Evolutionary conservation across 2,329 filamentous ascomycete genomes (phyloP).

Genomic region (Lizonia empirigonia): DNA sequence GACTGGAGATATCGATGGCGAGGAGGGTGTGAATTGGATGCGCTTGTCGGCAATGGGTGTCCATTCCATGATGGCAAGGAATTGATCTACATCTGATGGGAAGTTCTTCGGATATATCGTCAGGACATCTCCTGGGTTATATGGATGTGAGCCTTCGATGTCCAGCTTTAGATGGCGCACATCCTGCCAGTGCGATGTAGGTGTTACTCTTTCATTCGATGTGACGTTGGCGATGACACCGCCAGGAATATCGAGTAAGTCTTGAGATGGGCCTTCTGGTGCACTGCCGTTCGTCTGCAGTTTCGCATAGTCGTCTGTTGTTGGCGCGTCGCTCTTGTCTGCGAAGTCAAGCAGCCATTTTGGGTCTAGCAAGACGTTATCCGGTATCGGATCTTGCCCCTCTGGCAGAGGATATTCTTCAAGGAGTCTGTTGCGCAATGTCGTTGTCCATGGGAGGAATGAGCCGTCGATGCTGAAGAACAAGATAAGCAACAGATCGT

Average conservation of each 20-base stretch:
- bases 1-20: conserved; percentile 40
- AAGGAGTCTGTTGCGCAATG: conserved; percentile 69
- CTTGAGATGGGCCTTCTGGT: conserved; percentile 43
- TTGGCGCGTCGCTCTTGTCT: conserved; percentile 20
- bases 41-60: conserved; percentile 70
- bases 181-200: conserved; percentile 85
- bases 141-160: conserved; percentile 52
- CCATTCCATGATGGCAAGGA: conserved; percentile 84
- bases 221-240: conserved; percentile 64
- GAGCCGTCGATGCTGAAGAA: conserved; percentile 74
- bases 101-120: conserved; percentile 89
- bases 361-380: conserved; percentile 74
- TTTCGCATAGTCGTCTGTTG: not conserved
- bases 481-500: not conserved
- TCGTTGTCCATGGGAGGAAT: conserved; percentile 77
- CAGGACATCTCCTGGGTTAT: conserved; percentile 77
- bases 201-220: conserved; percentile 75
- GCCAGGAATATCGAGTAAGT: conserved; percentile 63
- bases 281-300: conserved; percentile 6
- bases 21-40: conserved; percentile 59
- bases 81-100: conserved; percentile 73
- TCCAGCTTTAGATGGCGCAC: conserved; percentile 77
- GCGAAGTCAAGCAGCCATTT: conserved; percentile 66
- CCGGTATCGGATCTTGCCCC: conserved; percentile 72
- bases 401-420: conserved; percentile 70